Conservation (phyloP, 495 filamentous ascomycete genomes). For the Hyaloscypha variabilis region DNA sequence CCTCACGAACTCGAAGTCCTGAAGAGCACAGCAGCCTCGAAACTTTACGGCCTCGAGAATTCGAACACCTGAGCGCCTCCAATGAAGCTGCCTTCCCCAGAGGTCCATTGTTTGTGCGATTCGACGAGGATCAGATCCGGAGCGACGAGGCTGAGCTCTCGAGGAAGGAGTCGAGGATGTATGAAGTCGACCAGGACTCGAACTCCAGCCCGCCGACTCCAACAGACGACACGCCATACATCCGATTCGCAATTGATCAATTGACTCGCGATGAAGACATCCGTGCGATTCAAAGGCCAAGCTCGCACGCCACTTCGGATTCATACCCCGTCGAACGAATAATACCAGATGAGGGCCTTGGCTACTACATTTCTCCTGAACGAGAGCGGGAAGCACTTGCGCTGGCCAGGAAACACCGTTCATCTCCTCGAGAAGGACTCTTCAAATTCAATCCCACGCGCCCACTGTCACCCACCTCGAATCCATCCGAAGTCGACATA, state of each 20-base stretch:
- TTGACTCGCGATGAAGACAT: conserved; percentile 68
- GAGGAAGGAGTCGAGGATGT: conserved; percentile 30
- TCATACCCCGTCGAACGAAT: conserved; percentile 53
- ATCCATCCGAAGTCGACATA: conserved; percentile 2
- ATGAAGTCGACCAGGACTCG: conserved; percentile 14
- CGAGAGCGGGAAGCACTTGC: conserved; percentile 28
- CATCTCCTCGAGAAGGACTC: conserved; percentile 24
- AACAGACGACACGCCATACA: conserved; percentile 68
- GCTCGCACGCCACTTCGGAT: conserved; percentile 40
- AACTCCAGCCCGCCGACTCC: conserved; percentile 56
- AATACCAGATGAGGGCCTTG: conserved; percentile 52
- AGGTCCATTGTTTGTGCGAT: conserved; percentile 35
- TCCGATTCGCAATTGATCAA: conserved; percentile 74
- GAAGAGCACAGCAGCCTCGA: conserved; percentile 33
- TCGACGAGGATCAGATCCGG: conserved; percentile 39
- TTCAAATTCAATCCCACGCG: conserved; percentile 30
- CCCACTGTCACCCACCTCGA: conserved; percentile 22
- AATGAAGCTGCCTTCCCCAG: conserved; percentile 26
- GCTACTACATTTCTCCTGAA: conserved; percentile 33
- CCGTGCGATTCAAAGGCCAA: conserved; percentile 27
- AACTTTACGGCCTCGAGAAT: conserved; percentile 32
- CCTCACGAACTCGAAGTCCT: conserved; percentile 37
- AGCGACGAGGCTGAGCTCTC: conserved; percentile 35
- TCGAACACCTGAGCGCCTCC: conserved; percentile 30
- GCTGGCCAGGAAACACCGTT: conserved; percentile 30